phyloP scores from a whole-genome alignment of 1,139 yeast genomes.

The Yamadazyma spencermartinsiae region DNA sequence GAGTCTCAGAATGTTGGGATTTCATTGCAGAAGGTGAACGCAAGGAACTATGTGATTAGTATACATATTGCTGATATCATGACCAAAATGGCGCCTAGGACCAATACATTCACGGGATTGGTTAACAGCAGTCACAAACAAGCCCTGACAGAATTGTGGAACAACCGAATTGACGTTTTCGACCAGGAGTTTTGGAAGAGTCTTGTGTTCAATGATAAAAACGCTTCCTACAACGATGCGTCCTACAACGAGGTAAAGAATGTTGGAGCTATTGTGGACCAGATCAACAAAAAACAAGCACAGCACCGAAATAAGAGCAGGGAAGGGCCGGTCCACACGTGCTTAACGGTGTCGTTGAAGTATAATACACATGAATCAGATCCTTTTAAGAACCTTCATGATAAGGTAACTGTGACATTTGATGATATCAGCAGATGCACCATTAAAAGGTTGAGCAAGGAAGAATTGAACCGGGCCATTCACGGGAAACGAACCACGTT shows the following conservation, averaged over 20 bases:
- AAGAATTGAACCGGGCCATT: slow-evolving; percentile 28
- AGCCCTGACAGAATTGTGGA: slow-evolving; percentile 1
- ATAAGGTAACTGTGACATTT: slow-evolving; percentile 28
- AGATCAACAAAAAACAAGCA: neutral
- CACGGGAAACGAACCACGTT: slow-evolving; percentile 27
- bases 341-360: slow-evolving; percentile 38
- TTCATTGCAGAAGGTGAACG: slow-evolving; percentile 11
- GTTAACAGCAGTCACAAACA: slow-evolving; percentile 11
- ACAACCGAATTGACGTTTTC: slow-evolving; percentile 4
- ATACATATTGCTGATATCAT: slow-evolving; percentile 48
- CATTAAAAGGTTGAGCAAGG: slow-evolving; percentile 23
- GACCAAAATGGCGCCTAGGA: slow-evolving; percentile 30
- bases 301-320: neutral
- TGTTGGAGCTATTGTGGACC: slow-evolving; percentile 10
- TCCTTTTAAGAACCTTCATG: slow-evolving; percentile 30
- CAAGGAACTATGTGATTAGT: slow-evolving; percentile 15
- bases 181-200: slow-evolving; percentile 2
- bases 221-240: neutral
- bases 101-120: slow-evolving; percentile 22
- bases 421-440: slow-evolving; percentile 26
- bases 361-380: slow-evolving; percentile 35
- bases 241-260: slow-evolving; percentile 9
- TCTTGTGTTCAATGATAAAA: neutral
- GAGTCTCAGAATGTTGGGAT: slow-evolving; percentile 6
- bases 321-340: slow-evolving; percentile 18